Evolutionary conservation across 805 yeast genomes (phyloP).

Genomic region (Wickerhamomyces ciferrii): DNA sequence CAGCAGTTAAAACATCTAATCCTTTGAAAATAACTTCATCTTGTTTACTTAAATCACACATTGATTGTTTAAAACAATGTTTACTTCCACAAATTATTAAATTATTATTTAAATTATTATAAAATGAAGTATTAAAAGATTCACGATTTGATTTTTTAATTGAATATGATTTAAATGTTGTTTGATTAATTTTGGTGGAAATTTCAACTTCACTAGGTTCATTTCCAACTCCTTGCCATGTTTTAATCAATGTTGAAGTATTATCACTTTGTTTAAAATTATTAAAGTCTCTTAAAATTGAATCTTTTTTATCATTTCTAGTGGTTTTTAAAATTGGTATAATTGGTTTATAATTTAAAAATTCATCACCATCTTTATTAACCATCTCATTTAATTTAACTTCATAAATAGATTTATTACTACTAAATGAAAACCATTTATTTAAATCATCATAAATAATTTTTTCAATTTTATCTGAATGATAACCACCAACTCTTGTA

Average conservation of each 20-base stretch:
- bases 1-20: slow-evolving; percentile 12
- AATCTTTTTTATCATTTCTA: slow-evolving; percentile 6
- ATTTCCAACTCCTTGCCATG: slow-evolving; percentile 18
- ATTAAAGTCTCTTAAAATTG: slow-evolving; percentile 5
- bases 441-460: not conserved
- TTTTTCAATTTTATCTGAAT: not conserved
- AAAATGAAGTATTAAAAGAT: slow-evolving; percentile 9
- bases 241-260: slow-evolving; percentile 2
- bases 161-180: not conserved
- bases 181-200: slow-evolving; percentile 2
- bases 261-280: not conserved
- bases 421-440: not conserved
- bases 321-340: not conserved
- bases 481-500: not conserved
- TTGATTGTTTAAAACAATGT: not conserved
- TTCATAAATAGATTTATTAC: not conserved
- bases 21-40: slow-evolving; percentile 2
- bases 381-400: not conserved
- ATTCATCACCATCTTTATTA: not conserved
- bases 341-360: not conserved
- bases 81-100: slow-evolving; percentile 6
- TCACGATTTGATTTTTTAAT: not conserved
- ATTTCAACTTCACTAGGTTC: slow-evolving; percentile 15
- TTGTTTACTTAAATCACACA: not conserved
- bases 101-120: not conserved